Evolutionary conservation across 2,329 filamentous ascomycete species (phyloP), one percentile per base, ranked within the genome.

Genomic region (Clonostachys rhizophaga): DNA sequence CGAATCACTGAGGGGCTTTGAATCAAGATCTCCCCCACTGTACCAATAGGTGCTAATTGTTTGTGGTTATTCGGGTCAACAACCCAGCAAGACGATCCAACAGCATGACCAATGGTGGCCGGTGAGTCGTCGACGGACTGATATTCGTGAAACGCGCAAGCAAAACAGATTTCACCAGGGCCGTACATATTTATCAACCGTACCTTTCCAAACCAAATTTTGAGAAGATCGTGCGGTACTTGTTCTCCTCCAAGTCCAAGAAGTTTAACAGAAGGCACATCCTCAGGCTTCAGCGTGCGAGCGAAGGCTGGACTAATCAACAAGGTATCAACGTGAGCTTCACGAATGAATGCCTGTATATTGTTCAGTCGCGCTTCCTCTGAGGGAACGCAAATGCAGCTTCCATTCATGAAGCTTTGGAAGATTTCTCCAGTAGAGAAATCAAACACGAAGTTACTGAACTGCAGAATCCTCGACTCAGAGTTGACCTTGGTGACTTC

Each of bases 111-210:
- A 34, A 48, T 34, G 18, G 40, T 40, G 9, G 46, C 43, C 6
- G 46, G 46, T 14, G 43, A 40, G 16, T 47, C 43, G 20, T 50
- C 42, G 6, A 34, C 24, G 34, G 10, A n/a, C 16, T 11, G 5
- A 17, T 45, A 30, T 17, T 39, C 17, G 7, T 44, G 36, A 13
- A 41, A 36, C n/a, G 41, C 42, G 17, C 42, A 45, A 30, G 40
- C 46, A 34, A 71, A 60, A 40, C 63, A 62, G 40, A 57, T 58
- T 55, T 72, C 69, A 6, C 67, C 67, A 20, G 69, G 69, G 1
- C 69, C 69, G 48, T 69, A 72, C 1, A 58, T 65, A 55, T 71
- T 69, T 45, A 67, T 49, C 40, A 68, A 52, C 48, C 61, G 57
- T n/a, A 66, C 59, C 52, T 55, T 62, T 18, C 52, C n/a, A 5